A percentile compares a stretch with the other conserved stretches of the same genome.
Conservation (phyloP, 1,139 yeast genomes). For the Diutina pseudorugosa region DNA sequence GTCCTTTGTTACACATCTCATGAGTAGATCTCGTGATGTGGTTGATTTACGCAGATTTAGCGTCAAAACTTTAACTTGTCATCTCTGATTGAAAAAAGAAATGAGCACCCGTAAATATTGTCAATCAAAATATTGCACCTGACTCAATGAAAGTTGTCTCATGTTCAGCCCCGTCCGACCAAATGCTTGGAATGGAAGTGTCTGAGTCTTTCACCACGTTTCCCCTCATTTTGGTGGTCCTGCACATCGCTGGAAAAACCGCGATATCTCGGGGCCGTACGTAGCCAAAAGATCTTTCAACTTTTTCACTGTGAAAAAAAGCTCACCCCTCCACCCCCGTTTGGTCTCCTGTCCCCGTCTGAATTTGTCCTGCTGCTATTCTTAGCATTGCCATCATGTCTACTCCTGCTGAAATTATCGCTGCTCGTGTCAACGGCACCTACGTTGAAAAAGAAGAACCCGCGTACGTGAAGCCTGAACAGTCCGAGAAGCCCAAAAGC, state of each 20-base stretch:
- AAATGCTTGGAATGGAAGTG: no score
- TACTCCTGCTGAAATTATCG: slow-evolving; percentile 51
- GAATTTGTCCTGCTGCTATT: slow-evolving; percentile 5
- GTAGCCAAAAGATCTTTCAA: not conserved
- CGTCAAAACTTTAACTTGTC: no score
- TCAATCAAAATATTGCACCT: no score
- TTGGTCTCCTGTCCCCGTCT: not conserved
- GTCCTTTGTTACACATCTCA: no score
- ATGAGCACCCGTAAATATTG: no score
- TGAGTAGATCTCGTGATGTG: no score
- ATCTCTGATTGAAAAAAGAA: no score
- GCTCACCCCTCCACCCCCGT: not conserved
- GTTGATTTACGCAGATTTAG: no score
- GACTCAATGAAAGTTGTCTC: no score
- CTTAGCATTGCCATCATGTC: slow-evolving; percentile 22
- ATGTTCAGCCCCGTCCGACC: no score
- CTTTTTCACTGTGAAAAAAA: not conserved
- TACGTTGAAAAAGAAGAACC: slow-evolving; percentile 11
- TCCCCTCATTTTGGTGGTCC: not conserved
- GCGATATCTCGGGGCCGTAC: not conserved
- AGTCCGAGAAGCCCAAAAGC: slow-evolving; percentile 11
- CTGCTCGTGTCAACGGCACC: slow-evolving; percentile 34
- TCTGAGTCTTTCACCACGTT: not conserved
- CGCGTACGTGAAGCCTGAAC: slow-evolving; percentile 12
- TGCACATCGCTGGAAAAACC: not conserved